Percentiles rank a stretch among this genome's conserved stretches.
Conservation (phyloP, 2,329 filamentous ascomycete genomes). For the Sporothrix curviconia region DNA sequence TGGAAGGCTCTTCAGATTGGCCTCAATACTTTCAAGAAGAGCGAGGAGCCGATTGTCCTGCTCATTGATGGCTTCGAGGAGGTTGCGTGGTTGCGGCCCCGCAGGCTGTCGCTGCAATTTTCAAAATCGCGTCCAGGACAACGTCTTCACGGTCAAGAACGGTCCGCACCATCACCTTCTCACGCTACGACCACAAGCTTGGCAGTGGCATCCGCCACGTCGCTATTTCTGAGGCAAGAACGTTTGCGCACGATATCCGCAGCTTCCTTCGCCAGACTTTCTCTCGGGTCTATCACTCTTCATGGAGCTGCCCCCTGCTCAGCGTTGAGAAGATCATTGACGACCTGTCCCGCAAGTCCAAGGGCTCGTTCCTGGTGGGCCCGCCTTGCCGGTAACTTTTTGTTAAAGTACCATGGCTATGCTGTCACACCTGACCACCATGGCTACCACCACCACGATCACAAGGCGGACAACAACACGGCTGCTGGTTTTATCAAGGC, state of each 20-base stretch:
- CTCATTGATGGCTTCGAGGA: slow-evolving; percentile 34
- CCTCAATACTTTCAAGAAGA: slow-evolving; percentile 26
- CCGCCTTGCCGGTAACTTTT: slow-evolving; percentile 27
- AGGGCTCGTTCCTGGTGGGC: slow-evolving; percentile 34
- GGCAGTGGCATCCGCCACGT: slow-evolving; percentile 27
- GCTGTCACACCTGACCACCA: neutral
- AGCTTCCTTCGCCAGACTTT: slow-evolving; percentile 25
- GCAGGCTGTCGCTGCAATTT: slow-evolving; percentile 23
- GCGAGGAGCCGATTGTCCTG: slow-evolving; percentile 27
- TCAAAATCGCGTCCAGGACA: slow-evolving; percentile 28
- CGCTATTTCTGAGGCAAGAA: slow-evolving; percentile 28
- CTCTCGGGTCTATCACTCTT: slow-evolving; percentile 19
- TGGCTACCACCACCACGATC: slow-evolving; percentile 12
- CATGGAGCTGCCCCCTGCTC: slow-evolving; percentile 18
- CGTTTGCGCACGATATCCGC: slow-evolving; percentile 30
- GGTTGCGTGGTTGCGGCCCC: slow-evolving; percentile 23
- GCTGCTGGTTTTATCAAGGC: slow-evolving; percentile 20
- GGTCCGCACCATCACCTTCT: slow-evolving; percentile 32
- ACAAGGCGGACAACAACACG: slow-evolving; percentile 15
- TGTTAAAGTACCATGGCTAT: slow-evolving; percentile 22
- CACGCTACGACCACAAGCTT: slow-evolving; percentile 28
- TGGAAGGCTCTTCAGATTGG: slow-evolving; percentile 31
- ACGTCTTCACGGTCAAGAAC: slow-evolving; percentile 24
- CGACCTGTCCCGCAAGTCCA: slow-evolving; percentile 28
- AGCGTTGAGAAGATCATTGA: slow-evolving; percentile 25